Percentiles rank a stretch among this genome's conserved stretches.
These are phyloP conservation scores for Arachis hypogaea DNA, from an alignment of 306 rosid species.

Conservation along the genomic window DNA sequence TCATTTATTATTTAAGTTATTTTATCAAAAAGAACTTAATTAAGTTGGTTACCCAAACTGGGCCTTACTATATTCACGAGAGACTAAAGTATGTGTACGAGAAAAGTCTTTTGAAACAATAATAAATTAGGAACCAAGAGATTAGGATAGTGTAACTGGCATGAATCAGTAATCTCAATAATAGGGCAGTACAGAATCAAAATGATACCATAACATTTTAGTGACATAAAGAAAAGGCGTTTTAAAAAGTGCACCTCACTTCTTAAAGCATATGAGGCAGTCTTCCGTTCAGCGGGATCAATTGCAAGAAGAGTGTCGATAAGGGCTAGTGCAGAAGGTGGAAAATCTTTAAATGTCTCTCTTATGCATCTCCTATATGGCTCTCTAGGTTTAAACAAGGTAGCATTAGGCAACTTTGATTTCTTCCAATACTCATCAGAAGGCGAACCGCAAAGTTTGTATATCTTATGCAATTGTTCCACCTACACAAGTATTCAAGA, in stretches of 20 bases:
- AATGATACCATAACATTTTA: slow-evolving; percentile 9
- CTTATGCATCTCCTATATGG: slow-evolving; percentile 80
- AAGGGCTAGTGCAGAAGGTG: slow-evolving; percentile 81
- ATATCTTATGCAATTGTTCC: slow-evolving; percentile 96
- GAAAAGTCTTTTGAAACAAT: slow-evolving; percentile 6
- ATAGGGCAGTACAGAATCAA: slow-evolving; percentile 16
- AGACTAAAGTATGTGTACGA: neutral
- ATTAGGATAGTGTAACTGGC: slow-evolving; percentile 4
- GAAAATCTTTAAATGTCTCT: slow-evolving; percentile 83
- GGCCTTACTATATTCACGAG: neutral
- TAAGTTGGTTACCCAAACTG: no score
- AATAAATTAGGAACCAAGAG: slow-evolving; percentile 17
- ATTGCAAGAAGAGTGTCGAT: slow-evolving; percentile 87
- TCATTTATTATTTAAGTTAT: no score
- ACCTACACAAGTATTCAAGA: slow-evolving; percentile 57
- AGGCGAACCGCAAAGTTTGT: slow-evolving; percentile 93
- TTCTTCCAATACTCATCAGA: slow-evolving; percentile 91
- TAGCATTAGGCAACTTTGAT: slow-evolving; percentile 86
- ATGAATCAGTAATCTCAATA: slow-evolving; percentile 34
- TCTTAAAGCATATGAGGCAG: slow-evolving; percentile 73
- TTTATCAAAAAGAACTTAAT: no score
- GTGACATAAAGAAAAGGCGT: slow-evolving; percentile 16
- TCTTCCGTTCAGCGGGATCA: slow-evolving; percentile 85
- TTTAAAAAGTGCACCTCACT: slow-evolving; percentile 66
- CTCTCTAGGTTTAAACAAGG: slow-evolving; percentile 82